Conservation (phyloP, 768 basidiomycete species). For the Heimioporus sp. region DNA sequence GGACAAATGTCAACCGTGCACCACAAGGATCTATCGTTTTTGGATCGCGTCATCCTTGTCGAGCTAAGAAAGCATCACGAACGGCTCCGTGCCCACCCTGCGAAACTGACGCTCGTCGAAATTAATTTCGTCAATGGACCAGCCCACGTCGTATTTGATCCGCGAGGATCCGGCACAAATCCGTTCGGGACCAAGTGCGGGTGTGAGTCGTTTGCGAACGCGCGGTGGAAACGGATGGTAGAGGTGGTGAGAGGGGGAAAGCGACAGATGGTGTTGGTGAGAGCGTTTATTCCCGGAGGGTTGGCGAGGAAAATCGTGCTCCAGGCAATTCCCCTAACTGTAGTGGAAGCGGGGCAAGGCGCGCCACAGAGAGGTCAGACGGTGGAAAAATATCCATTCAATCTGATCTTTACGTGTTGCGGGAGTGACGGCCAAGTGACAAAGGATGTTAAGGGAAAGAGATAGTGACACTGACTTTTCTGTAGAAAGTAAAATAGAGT, state of each 20-base stretch:
- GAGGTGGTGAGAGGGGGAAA: constrained; percentile 13
- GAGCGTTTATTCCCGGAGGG: constrained; percentile 28
- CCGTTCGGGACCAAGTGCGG: constrained; percentile 25
- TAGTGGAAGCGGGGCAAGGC: constrained; percentile 3
- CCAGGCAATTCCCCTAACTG: constrained; percentile 22
- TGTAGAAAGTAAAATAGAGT: neutral
- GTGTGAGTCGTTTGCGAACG: constrained; percentile 22
- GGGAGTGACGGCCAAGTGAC: constrained; percentile 2
- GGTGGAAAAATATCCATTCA: constrained; percentile 16
- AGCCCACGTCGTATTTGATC: constrained; percentile 16
- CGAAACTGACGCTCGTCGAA: constrained; percentile 25
- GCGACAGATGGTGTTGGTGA: constrained; percentile 19
- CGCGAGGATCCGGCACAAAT: constrained; percentile 16
- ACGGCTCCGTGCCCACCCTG: constrained; percentile 7
- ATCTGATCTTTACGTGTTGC: constrained; percentile 26
- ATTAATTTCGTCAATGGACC: constrained; percentile 19
- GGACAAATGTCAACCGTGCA: constrained; percentile 24
- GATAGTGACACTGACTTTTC: neutral
- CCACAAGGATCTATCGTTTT: constrained; percentile 25
- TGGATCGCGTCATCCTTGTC: constrained; percentile 25
- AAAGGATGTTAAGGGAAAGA: neutral
- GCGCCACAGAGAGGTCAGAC: neutral
- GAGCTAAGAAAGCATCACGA: constrained; percentile 21
- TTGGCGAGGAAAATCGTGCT: constrained; percentile 27
- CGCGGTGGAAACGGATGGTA: constrained; percentile 24